These are phyloP conservation scores for Filosporella fistucella DNA, from an alignment of 495 filamentous ascomycete genomes.

Conservation along the genomic window DNA sequence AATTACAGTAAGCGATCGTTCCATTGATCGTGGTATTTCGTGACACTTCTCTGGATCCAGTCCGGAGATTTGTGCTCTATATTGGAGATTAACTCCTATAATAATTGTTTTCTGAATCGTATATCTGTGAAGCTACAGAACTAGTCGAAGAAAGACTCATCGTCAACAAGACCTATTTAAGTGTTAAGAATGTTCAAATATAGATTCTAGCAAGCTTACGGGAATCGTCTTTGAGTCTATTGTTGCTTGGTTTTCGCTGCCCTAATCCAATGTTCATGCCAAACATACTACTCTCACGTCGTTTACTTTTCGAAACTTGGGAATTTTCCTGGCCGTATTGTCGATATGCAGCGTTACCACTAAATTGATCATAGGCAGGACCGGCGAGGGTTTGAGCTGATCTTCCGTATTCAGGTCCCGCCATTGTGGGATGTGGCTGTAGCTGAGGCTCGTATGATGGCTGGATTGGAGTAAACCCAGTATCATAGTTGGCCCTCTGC, in stretches of 20 bases:
- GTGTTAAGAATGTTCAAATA: background rate
- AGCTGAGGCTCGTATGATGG: slow-evolving; percentile 47
- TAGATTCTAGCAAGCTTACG: slow-evolving; percentile 9
- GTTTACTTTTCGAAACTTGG: slow-evolving; percentile 43
- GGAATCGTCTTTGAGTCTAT: slow-evolving; percentile 17
- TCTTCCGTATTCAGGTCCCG: slow-evolving; percentile 31
- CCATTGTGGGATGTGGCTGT: slow-evolving; percentile 16
- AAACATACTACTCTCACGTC: slow-evolving; percentile 56
- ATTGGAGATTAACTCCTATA: background rate
- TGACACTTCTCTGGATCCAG: slow-evolving; percentile 15
- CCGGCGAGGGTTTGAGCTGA: slow-evolving; percentile 33
- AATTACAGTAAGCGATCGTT: slow-evolving; percentile 12
- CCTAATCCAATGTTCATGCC: slow-evolving; percentile 34
- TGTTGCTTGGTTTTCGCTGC: slow-evolving; percentile 16
- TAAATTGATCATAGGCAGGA: slow-evolving; percentile 27
- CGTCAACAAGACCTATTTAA: slow-evolving; percentile 20
- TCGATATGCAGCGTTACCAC: slow-evolving; percentile 23
- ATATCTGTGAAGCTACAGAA: background rate
- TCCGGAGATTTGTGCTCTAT: slow-evolving; percentile 17
- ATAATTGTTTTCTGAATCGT: background rate
- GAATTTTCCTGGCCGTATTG: slow-evolving; percentile 13
- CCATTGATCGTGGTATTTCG: slow-evolving; percentile 6
- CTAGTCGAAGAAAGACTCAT: slow-evolving; percentile 27
- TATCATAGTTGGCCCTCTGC: slow-evolving; percentile 38
- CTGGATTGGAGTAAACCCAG: slow-evolving; percentile 58